phyloP scores from a whole-genome alignment of 352 stramenopile species.

The Globisporangium okanoganense region DNA sequence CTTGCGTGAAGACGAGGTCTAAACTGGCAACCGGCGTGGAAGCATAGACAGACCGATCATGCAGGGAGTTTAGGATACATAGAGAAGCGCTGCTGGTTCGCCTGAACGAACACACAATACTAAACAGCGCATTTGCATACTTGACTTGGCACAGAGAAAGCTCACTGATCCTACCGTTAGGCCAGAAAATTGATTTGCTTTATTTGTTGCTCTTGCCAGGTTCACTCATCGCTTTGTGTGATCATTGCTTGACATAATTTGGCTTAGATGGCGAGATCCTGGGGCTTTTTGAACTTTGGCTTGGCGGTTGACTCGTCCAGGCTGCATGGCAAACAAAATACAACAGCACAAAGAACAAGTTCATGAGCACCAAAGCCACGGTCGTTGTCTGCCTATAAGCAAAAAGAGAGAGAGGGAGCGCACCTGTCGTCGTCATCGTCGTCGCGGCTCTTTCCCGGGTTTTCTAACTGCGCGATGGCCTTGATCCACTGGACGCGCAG shows the following conservation, averaged over 20 bases:
- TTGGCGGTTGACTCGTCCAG: slow-evolving; percentile 30
- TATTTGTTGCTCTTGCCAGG: too few species aligned
- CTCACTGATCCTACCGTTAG: too few species aligned
- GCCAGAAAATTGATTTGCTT: neutral
- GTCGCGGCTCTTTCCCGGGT: slow-evolving; percentile 19
- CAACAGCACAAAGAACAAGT: neutral
- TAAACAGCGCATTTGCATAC: neutral
- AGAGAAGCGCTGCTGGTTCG: slow-evolving; percentile 16
- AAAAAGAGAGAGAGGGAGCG: neutral
- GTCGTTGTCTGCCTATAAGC: neutral
- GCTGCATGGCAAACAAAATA: slow-evolving; percentile 3
- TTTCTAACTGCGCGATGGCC: slow-evolving; percentile 61
- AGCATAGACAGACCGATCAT: neutral
- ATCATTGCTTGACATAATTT: neutral
- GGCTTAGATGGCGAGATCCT: slow-evolving; percentile 61
- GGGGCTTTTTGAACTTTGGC: slow-evolving; percentile 49
- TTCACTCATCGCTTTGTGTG: neutral
- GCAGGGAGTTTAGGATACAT: slow-evolving; percentile 21
- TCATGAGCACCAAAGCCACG: neutral
- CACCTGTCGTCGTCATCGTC: slow-evolving; percentile 25
- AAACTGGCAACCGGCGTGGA: slow-evolving; percentile 8
- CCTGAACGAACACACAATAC: neutral
- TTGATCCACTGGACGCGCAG: slow-evolving; percentile 86
- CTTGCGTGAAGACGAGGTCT: slow-evolving; percentile 89
- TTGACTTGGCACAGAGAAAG: neutral